These are phyloP conservation scores for Russula ochroleuca DNA, from an alignment of 768 basidiomycete genomes.

Conservation along the genomic window DNA sequence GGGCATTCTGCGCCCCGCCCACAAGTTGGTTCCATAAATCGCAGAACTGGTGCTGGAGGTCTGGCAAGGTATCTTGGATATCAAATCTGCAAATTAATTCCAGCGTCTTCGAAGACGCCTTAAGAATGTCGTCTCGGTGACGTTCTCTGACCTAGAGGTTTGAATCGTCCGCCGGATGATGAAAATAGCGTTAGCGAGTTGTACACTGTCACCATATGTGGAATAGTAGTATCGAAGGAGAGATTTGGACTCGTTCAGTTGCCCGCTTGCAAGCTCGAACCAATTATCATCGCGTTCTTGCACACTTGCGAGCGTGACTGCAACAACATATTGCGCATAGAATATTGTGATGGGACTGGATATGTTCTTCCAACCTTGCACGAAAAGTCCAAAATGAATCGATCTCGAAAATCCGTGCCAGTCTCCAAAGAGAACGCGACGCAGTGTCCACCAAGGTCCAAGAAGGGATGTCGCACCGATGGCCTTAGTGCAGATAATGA, in stretches of 20 bases:
- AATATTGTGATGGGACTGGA: background rate
- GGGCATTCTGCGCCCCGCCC: background rate
- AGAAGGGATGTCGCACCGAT: background rate
- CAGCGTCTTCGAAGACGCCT: background rate
- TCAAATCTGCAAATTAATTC: slow-evolving; percentile 1
- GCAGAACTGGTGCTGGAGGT: slow-evolving; percentile 3
- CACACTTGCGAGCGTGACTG: background rate
- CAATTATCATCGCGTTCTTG: slow-evolving; percentile 1
- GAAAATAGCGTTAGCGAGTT: background rate
- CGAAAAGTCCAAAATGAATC: slow-evolving; percentile 11
- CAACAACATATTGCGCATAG: slow-evolving; percentile 1
- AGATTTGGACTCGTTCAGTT: background rate
- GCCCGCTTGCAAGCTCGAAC: slow-evolving; percentile 2
- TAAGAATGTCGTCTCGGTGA: background rate
- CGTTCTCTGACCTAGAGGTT: background rate
- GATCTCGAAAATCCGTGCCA: slow-evolving; percentile 8
- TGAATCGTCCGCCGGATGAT: background rate
- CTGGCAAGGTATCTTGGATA: background rate
- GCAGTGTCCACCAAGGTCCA: background rate
- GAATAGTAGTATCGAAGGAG: background rate
- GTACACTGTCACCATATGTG: background rate
- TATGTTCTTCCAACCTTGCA: background rate
- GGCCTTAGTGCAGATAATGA: slow-evolving; percentile 3
- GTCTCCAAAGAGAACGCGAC: background rate
- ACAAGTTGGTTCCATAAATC: slow-evolving; percentile 3